Percentiles rank a stretch among this genome's conserved stretches.
Evolutionary conservation across 2,329 filamentous ascomycete species (phyloP).

Genomic region (Exophiala aquamarina): DNA sequence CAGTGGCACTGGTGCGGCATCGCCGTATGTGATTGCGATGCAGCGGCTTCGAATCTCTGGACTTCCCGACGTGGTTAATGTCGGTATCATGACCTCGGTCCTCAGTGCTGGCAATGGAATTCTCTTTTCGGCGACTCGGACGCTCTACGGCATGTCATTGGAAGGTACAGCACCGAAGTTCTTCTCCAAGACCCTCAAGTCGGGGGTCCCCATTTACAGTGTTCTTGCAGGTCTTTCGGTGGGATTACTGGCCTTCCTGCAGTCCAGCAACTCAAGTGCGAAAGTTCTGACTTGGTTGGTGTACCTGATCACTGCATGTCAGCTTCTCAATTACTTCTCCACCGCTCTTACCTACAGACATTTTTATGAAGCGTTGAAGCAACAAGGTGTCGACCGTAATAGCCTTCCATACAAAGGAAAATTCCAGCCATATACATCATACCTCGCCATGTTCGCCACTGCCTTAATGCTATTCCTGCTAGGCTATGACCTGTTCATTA

Average conservation of each 20-base stretch:
- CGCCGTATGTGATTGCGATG: conserved; percentile 65
- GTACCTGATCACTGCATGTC: conserved; percentile 31
- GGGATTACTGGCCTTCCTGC: conserved; percentile 68
- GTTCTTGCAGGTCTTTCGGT: conserved; percentile 49
- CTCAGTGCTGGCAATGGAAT: conserved; percentile 56
- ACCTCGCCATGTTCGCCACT: conserved; percentile 1
- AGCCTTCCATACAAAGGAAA: conserved; percentile 67
- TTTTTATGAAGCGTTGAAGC: conserved; percentile 65
- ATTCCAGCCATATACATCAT: conserved; percentile 59
- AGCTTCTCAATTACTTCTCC: conserved; percentile 42
- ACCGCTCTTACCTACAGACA: conserved; percentile 69
- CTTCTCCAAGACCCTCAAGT: conserved; percentile 52
- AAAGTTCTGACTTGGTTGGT: conserved; percentile 56
- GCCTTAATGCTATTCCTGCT: conserved; percentile 34
- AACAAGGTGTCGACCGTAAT: conserved; percentile 66
- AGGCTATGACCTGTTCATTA: conserved; percentile 64
- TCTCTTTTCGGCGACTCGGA: conserved; percentile 63
- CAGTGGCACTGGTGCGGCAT: conserved; percentile 52
- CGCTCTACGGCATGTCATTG: conserved; percentile 55
- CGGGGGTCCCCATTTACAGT: conserved; percentile 60
- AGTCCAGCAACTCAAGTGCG: conserved; percentile 61
- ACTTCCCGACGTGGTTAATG: conserved; percentile 60
- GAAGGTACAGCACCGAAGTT: conserved; percentile 54
- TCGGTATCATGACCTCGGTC: conserved; percentile 51
- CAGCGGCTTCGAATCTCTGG: conserved; percentile 52